Percentiles rank a stretch among this genome's conserved stretches.
phyloP scores from a whole-genome alignment of 164 flowering plant species.

The Sextonia rubra region DNA sequence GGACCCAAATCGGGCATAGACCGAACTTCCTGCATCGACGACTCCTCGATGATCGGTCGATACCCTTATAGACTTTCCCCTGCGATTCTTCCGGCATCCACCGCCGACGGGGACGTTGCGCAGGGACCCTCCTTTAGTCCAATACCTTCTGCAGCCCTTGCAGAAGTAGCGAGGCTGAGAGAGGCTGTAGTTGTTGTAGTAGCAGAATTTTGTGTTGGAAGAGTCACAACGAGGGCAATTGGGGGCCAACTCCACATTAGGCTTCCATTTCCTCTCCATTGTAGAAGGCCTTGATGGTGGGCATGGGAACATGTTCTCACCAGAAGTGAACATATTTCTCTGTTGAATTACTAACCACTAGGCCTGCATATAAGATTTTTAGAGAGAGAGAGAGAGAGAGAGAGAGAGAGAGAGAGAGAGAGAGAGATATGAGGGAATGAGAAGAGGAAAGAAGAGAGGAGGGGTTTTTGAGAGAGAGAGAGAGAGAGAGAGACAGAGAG shows the following conservation, averaged over 20 bases:
- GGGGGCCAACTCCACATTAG: slow-evolving; percentile 21
- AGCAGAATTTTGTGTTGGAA: slow-evolving; percentile 28
- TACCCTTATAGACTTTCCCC: slow-evolving; percentile 19
- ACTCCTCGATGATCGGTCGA: neutral
- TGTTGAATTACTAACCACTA: neutral
- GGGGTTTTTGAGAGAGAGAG: neutral
- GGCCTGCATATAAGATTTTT: too few species aligned
- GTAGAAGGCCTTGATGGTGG: slow-evolving; percentile 12
- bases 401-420: neutral
- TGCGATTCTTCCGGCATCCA: slow-evolving; percentile 61
- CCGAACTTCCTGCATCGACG: neutral
- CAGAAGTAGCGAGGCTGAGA: slow-evolving; percentile 81
- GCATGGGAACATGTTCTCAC: slow-evolving; percentile 10
- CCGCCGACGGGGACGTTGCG: slow-evolving; percentile 79
- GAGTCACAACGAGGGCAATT: slow-evolving; percentile 31
- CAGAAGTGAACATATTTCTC: slow-evolving; percentile 4
- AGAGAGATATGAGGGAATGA: too few species aligned
- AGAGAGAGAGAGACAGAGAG: neutral
- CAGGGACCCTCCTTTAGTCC: slow-evolving; percentile 81
- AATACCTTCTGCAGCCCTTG: slow-evolving; percentile 61
- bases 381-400: too few species aligned
- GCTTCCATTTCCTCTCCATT: slow-evolving; percentile 24
- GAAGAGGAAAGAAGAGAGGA: neutral
- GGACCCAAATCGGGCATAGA: neutral
- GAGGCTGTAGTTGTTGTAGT: slow-evolving; percentile 77